Percentiles rank a stretch among this genome's conserved stretches.
Conservation (phyloP, 768 basidiomycete species). For the Pulveroboletus sp. region DNA sequence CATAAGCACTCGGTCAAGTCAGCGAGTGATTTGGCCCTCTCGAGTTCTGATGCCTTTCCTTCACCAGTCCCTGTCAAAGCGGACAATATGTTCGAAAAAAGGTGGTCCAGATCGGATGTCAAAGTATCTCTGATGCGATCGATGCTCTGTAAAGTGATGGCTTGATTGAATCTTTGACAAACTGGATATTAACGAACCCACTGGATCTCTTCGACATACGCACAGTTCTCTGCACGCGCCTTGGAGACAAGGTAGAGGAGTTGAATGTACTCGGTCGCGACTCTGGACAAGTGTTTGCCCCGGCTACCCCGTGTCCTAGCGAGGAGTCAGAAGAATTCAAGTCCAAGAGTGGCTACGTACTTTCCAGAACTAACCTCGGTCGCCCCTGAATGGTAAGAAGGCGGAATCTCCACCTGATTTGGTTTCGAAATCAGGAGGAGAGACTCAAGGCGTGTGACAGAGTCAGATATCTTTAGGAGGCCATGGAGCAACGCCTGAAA, state of each 20-base stretch:
- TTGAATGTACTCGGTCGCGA: conserved; percentile 89
- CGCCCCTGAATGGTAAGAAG: conserved; percentile 26
- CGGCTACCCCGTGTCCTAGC: conserved; percentile 55
- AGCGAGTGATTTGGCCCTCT: conserved; percentile 54
- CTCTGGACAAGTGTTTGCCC: conserved; percentile 76
- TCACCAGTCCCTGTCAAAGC: conserved; percentile 46
- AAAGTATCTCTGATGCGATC: conserved; percentile 80
- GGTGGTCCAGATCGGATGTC: conserved; percentile 78
- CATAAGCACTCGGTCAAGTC: conserved; percentile 76
- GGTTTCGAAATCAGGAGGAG: conserved; percentile 64
- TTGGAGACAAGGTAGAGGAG: conserved; percentile 86
- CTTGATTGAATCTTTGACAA: conserved; percentile 7
- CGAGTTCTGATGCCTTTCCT: conserved; percentile 52
- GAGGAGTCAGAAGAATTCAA: conserved; percentile 1
- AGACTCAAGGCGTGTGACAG: conserved; percentile 81
- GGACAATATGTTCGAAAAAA: conserved; percentile 63
- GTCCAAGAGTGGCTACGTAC: conserved; percentile 11
- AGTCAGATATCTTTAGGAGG: conserved; percentile 89
- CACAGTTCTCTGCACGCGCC: conserved; percentile 70
- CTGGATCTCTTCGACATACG: conserved; percentile 77
- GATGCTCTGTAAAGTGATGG: conserved; percentile 54
- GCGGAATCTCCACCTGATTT: conserved; percentile 29
- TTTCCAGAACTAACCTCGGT: conserved; percentile 35
- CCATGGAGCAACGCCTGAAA: conserved; percentile 76
- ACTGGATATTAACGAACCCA: conserved; percentile 54